Base-by-base conservation (phyloP, 768 basidiomycete species). In the Leccinum truebloodii region DNA sequence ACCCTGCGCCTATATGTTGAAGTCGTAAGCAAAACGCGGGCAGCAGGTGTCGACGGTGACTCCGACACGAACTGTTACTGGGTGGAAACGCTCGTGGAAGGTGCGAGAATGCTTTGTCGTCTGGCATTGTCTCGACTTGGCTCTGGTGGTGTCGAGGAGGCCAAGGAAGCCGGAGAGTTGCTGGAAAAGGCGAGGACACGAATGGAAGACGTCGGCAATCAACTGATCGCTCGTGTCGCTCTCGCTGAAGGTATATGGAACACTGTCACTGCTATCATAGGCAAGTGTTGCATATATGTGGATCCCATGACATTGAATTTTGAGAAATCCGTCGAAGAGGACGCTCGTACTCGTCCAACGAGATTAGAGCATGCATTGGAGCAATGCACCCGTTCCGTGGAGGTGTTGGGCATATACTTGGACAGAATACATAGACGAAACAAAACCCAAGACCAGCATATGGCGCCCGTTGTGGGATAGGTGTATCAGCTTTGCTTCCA, bases 1-100 rank as follows among this genome's bases (percentile, higher is more conserved):
- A 90, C 88, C 0, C 80, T 98, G 41, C 80, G 83, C 39, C 77
- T 98, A 30, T 98, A 98, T 68, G 81, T 89, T 9, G 89, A 92
- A 67, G 83, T 95, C 16, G 90, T 95, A 9, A 80, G 86, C 44
- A 97, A 97, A 71, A 87, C 92, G 10, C 84, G 86, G 59, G 83
- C 94, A 68, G 71, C 67, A 6, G 71, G 70, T 64, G 77, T 80
- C 24, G 73, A 75, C 2, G 67, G 67, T 30, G 82, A 88, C 44
- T 76, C 78, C 46, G 94, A 96, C 63, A 80, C 80, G 0, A 88
- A 95, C 69, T 70, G 73, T 13, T 74, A 83, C 39, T 96, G 93
- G 85, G 86, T 95, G 6, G 81, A 88, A 64, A 89, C 89, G 5
- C 79, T 95, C 5, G 80, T 91, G 2, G 84, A 88, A 52, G 95